Percentiles rank a stretch among this genome's conserved stretches.
Evolutionary conservation across 108 stramenopile genomes (phyloP).

Genomic region (Cyclotella sp.): DNA sequence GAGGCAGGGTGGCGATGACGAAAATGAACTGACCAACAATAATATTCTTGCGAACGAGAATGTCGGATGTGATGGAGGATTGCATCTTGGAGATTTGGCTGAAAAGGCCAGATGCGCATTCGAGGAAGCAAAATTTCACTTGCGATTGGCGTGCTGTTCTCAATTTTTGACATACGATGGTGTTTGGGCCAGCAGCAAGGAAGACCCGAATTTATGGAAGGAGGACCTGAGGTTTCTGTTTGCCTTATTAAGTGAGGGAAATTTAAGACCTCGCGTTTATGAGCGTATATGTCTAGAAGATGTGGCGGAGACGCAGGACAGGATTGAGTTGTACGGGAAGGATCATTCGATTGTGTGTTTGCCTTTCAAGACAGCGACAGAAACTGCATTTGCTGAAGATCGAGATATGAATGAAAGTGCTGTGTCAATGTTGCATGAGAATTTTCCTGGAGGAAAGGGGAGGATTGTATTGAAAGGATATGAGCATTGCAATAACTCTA

Average conservation of each 20-base stretch:
- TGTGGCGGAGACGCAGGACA: slow-evolving; percentile 41
- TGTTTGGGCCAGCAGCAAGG: slow-evolving; percentile 42
- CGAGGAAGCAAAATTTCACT: slow-evolving; percentile 34
- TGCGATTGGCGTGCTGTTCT: slow-evolving; percentile 36
- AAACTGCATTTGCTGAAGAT: slow-evolving; percentile 41
- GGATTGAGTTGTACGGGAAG: slow-evolving; percentile 43
- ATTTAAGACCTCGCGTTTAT: slow-evolving; percentile 28
- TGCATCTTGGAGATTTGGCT: slow-evolving; percentile 28
- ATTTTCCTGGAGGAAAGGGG: not conserved
- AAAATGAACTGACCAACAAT: slow-evolving; percentile 25
- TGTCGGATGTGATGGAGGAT: slow-evolving; percentile 15
- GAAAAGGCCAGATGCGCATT: slow-evolving; percentile 31
- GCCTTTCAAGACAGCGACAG: slow-evolving; percentile 27
- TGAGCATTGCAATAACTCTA: not conserved
- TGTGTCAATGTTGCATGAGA: not conserved
- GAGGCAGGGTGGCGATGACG: not conserved
- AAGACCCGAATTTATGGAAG: slow-evolving; percentile 40
- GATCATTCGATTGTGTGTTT: slow-evolving; percentile 39
- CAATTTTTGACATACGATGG: slow-evolving; percentile 45
- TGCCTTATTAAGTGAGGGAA: slow-evolving; percentile 34
- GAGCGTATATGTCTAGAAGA: slow-evolving; percentile 44
- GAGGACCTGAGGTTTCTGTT: slow-evolving; percentile 49
- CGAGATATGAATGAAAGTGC: not conserved
- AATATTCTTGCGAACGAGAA: slow-evolving; percentile 16
- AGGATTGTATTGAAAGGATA: not conserved